These are phyloP conservation scores for Chenopodium quinoa DNA, from an alignment of 148 eudicot genomes.

Conservation along the genomic window DNA sequence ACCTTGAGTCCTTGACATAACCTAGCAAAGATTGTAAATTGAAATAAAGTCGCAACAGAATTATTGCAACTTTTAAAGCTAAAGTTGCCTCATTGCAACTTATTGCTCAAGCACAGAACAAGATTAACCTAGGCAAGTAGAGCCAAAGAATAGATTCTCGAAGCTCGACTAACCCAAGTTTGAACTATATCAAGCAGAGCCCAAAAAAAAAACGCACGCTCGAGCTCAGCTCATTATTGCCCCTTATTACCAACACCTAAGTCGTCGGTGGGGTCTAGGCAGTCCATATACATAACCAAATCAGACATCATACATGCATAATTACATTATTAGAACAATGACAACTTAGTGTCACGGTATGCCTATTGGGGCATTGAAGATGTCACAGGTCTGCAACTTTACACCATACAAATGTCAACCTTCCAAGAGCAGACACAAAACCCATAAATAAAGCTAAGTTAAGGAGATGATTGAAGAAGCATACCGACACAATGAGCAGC, in stretches of 20 bases:
- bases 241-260: not conserved
- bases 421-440: not conserved
- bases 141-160: not conserved
- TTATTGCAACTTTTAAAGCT: not conserved
- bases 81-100: not conserved
- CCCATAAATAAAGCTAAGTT: not conserved
- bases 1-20: too few species aligned
- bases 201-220: not conserved
- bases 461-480: not conserved
- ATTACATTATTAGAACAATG: not conserved
- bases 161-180: not conserved
- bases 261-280: not conserved
- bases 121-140: not conserved
- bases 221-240: not conserved
- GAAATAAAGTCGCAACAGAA: not conserved
- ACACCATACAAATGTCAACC: not conserved
- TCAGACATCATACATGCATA: not conserved
- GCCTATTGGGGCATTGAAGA: not conserved
- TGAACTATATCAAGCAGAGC: not conserved
- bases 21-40: not conserved
- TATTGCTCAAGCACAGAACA: not conserved
- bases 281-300: not conserved
- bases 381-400: not conserved
- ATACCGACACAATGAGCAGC: slow-evolving; percentile 93
- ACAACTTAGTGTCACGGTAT: not conserved